Conservation (phyloP, 345 rosid species). For the Rhodamnia argentea region DNA sequence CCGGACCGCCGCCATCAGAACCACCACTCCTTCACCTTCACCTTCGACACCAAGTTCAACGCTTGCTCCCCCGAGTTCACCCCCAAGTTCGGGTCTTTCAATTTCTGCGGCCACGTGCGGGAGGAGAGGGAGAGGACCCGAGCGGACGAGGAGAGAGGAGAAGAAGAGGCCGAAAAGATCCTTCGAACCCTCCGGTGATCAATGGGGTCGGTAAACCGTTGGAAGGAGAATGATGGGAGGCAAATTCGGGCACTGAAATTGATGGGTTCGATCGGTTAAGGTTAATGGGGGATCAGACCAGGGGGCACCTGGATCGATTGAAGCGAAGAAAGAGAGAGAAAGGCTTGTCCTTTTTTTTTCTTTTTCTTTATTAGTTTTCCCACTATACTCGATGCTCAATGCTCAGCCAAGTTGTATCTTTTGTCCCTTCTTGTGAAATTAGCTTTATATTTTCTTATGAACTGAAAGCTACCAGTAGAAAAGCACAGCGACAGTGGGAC, state of each 20-base stretch:
- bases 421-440: background rate
- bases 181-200: background rate
- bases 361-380: background rate
- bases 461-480: background rate
- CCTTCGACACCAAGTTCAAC: background rate
- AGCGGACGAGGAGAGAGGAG: background rate
- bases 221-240: background rate
- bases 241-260: background rate
- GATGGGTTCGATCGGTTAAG: background rate
- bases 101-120: background rate
- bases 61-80: background rate
- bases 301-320: background rate
- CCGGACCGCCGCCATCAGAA: background rate
- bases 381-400: background rate
- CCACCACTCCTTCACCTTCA: slow-evolving; percentile 1
- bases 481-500: background rate
- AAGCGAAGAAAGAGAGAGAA: background rate
- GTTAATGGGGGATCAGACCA: background rate
- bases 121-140: background rate
- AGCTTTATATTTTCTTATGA: background rate
- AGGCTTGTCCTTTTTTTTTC: background rate
- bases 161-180: background rate
- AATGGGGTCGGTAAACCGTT: background rate
- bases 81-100: slow-evolving; percentile 2
- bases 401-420: background rate